Evolutionary conservation across 805 yeast species (phyloP).

Genomic region (Kuraishia piskuri): DNA sequence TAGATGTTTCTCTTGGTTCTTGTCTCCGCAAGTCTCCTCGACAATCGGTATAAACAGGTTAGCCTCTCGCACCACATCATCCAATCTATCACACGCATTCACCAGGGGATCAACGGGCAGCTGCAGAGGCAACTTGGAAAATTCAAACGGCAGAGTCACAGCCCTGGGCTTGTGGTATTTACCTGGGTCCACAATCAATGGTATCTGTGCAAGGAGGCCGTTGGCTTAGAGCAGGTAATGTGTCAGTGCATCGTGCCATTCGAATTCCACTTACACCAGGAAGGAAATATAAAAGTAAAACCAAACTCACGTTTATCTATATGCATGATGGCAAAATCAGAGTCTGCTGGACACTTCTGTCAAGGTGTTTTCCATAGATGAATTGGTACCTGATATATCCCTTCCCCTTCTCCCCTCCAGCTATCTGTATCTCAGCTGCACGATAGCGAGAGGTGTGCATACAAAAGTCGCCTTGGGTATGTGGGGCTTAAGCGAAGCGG

Average conservation of each 20-base stretch:
- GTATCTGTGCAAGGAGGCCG: slow-evolving; percentile 18
- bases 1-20: not conserved
- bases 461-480: too few relatives aligned
- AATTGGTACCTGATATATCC: not conserved
- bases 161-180: slow-evolving; percentile 14
- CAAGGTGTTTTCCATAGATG: too few relatives aligned
- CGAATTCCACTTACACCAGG: too few relatives aligned
- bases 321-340: not conserved
- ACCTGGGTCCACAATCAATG: slow-evolving; percentile 18
- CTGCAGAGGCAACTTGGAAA: slow-evolving; percentile 7
- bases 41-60: not conserved
- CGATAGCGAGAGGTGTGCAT: not conserved
- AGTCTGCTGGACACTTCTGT: too few relatives aligned
- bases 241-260: not conserved
- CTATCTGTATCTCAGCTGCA: not conserved
- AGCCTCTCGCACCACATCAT: slow-evolving; percentile 4
- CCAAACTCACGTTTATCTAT: not conserved
- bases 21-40: slow-evolving; percentile 3
- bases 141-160: slow-evolving; percentile 18
- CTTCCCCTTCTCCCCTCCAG: not conserved
- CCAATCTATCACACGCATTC: slow-evolving; percentile 5
- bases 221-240: slow-evolving; percentile 6
- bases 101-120: slow-evolving; percentile 4
- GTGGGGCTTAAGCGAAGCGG: too few relatives aligned
- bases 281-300: not conserved